Percentiles rank a stretch among this genome's conserved stretches.
Conservation (phyloP, 352 stramenopile species). For the Aphanomyces invadans region DNA sequence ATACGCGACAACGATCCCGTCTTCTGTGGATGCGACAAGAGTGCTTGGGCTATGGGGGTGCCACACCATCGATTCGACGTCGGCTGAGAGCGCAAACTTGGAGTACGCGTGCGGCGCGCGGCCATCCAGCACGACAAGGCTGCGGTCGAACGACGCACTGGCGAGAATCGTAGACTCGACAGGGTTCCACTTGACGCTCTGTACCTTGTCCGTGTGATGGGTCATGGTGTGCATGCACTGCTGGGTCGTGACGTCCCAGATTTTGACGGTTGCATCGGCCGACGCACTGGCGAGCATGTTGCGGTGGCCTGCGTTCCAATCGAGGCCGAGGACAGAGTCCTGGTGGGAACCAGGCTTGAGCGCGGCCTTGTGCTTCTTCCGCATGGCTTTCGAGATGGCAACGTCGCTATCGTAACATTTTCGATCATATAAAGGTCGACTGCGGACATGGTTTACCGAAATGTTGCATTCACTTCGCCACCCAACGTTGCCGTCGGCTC, state of each 20-base stretch:
- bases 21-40: slow-evolving; percentile 91
- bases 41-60: slow-evolving; percentile 88
- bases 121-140: slow-evolving; percentile 91
- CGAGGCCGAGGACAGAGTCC: slow-evolving; percentile 97
- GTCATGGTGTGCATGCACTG: slow-evolving; percentile 93
- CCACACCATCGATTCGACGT: slow-evolving; percentile 92
- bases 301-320: slow-evolving; percentile 95
- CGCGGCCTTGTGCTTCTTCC: slow-evolving; percentile 60
- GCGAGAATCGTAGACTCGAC: slow-evolving; percentile 94
- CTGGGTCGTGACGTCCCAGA: slow-evolving; percentile 91
- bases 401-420: slow-evolving; percentile 32
- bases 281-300: slow-evolving; percentile 97
- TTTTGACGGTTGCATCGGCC: slow-evolving; percentile 97
- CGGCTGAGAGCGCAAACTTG: slow-evolving; percentile 69
- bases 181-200: slow-evolving; percentile 95
- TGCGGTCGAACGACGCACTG: slow-evolving; percentile 92
- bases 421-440: background rate
- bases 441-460: slow-evolving; percentile 33
- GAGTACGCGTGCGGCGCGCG: slow-evolving; percentile 74
- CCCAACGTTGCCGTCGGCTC: slow-evolving; percentile 94
- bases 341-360: slow-evolving; percentile 93
- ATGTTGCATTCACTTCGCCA: slow-evolving; percentile 81
- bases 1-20: slow-evolving; percentile 90
- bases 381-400: slow-evolving; percentile 60
- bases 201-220: slow-evolving; percentile 98